These are phyloP conservation scores for Annona squamosa DNA, from an alignment of 164 flowering plant genomes.

Conservation along the genomic window DNA sequence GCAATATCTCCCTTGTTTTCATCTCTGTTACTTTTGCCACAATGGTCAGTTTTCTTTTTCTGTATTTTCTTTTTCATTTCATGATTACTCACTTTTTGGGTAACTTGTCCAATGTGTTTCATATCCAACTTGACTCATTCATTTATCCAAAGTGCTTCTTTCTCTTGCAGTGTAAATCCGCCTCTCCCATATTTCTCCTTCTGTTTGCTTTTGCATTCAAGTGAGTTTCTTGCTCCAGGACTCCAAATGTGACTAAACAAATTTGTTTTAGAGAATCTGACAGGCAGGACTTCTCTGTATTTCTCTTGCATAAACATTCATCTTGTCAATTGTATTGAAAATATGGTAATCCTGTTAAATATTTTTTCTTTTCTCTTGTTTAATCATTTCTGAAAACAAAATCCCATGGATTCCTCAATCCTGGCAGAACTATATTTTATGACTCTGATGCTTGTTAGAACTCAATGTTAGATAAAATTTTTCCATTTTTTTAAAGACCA, in stretches of 20 bases:
- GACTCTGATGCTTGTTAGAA: background rate
- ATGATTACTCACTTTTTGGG: background rate
- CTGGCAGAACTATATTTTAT: background rate
- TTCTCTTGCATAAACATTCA: background rate
- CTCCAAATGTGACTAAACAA: background rate
- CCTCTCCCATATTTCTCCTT: constrained; percentile 91
- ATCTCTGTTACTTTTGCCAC: constrained; percentile 99
- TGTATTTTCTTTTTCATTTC: background rate
- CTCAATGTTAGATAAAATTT: background rate
- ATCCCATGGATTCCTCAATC: background rate
- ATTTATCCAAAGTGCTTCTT: background rate
- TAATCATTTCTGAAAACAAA: background rate
- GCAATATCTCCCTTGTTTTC: constrained; percentile 96
- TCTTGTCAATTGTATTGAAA: background rate
- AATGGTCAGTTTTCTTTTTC: constrained; percentile 60
- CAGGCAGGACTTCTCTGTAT: background rate
- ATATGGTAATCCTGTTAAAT: background rate
- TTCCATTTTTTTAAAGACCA: background rate
- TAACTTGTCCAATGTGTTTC: background rate
- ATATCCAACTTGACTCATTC: background rate
- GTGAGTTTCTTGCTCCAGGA: constrained; percentile 29
- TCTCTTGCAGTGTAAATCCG: constrained; percentile 94
- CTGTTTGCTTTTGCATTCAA: constrained; percentile 98
- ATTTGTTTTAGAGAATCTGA: background rate
- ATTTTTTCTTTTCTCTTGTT: background rate